Percentiles rank a stretch among this genome's conserved stretches.
These are phyloP conservation scores for Exsudoporus floridanus DNA, from an alignment of 1,284 basidiomycete species.

Conservation along the genomic window DNA sequence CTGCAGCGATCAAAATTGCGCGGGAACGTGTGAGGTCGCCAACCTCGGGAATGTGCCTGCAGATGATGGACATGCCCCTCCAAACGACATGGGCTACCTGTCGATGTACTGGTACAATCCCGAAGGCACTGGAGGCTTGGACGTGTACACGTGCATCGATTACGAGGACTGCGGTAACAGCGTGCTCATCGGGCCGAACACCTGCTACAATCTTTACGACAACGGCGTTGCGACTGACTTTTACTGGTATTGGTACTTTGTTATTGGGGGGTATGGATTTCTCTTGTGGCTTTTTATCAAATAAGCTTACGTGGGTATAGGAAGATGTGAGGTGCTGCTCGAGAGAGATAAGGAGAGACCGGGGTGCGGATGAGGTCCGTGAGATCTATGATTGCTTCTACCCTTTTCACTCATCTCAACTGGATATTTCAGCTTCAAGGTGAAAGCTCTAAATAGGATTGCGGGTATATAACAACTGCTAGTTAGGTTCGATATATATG, in stretches of 20 bases:
- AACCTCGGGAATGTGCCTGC: not conserved
- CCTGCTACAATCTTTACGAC: conserved; percentile 3
- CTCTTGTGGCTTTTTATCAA: not conserved
- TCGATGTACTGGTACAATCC: conserved; percentile 5
- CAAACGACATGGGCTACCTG: not conserved
- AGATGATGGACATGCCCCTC: not conserved
- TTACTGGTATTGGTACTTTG: not conserved
- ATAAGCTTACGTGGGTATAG: not conserved
- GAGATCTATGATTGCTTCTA: not conserved
- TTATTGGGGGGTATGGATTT: not conserved
- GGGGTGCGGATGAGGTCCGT: not conserved
- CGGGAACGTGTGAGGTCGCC: not conserved
- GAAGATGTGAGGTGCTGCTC: not conserved
- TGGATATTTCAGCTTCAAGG: not conserved
- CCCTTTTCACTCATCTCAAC: not conserved
- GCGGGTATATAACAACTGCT: too few species aligned
- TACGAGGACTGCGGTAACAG: too few species aligned
- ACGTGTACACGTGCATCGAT: not conserved
- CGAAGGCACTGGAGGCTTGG: not conserved
- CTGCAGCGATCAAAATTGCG: conserved; percentile 2
- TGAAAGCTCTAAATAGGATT: not conserved
- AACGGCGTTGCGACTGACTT: not conserved
- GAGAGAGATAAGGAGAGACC: not conserved
- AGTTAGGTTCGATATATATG: not conserved
- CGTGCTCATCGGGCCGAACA: not conserved